Evolutionary conservation across 2,329 filamentous ascomycete genomes (phyloP).

Genomic region (Cladosporium sp.): DNA sequence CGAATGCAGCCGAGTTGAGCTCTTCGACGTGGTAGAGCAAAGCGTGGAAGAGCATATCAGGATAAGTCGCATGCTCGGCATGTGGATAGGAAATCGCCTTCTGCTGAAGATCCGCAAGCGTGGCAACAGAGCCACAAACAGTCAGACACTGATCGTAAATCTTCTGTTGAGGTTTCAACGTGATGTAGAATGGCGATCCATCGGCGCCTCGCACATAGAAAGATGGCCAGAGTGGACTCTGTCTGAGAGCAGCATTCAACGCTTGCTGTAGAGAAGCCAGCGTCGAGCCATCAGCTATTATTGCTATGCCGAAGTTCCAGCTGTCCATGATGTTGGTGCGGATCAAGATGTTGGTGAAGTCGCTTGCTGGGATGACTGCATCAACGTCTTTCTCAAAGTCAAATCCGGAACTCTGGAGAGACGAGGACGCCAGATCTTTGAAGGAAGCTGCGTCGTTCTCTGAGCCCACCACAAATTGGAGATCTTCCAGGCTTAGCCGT

Average conservation of each 20-base stretch:
- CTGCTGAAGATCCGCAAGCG: not conserved
- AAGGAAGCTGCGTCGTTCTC: not conserved
- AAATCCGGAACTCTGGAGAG: not conserved
- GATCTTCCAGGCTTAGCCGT: not conserved
- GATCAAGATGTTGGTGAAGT: conserved; percentile 1
- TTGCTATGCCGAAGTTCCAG: conserved; percentile 3
- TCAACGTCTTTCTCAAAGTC: not conserved
- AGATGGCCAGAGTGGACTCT: conserved; percentile 3
- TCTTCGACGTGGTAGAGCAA: not conserved
- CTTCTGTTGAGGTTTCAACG: not conserved
- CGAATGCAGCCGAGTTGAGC: not conserved
- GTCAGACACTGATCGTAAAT: not conserved
- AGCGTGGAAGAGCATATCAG: not conserved
- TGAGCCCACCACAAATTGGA: not conserved
- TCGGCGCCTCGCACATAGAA: conserved; percentile 2
- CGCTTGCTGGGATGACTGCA: conserved; percentile 1
- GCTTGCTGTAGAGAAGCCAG: not conserved
- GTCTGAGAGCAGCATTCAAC: not conserved
- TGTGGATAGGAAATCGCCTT: not conserved
- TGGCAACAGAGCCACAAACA: not conserved
- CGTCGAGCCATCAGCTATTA: not conserved
- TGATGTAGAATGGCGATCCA: not conserved
- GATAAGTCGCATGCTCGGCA: not conserved
- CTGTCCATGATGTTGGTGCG: not conserved
- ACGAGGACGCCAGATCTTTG: not conserved